Evolutionary conservation across 495 filamentous ascomycete species (phyloP).

Genomic region (Halenospora varia): DNA sequence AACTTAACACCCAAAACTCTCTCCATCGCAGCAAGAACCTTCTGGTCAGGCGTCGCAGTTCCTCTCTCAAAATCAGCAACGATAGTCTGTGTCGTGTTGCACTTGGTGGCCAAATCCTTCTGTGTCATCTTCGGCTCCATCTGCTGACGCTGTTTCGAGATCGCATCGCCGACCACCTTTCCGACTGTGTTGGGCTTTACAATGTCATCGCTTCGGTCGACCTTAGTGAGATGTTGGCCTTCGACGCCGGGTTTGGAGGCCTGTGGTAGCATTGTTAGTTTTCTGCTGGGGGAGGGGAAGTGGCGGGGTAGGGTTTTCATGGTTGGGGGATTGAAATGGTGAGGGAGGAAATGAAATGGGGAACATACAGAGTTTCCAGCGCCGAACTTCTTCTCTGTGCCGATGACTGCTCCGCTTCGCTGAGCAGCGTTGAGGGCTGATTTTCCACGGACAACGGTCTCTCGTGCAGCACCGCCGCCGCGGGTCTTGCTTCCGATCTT

Average conservation of each 20-base stretch:
- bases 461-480: conserved; percentile 59
- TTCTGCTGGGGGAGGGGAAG: neutral
- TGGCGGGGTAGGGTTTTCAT: neutral
- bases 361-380: conserved; percentile 71
- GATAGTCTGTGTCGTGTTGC: conserved; percentile 77
- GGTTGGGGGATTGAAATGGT: too few relatives aligned
- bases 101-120: conserved; percentile 92
- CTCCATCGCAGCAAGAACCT: conserved; percentile 77
- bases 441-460: conserved; percentile 85
- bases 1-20: conserved; percentile 81
- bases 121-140: conserved; percentile 90
- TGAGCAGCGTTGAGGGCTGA: conserved; percentile 87
- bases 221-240: conserved; percentile 95
- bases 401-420: conserved; percentile 68
- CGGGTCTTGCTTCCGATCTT: conserved; percentile 87
- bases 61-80: conserved; percentile 86
- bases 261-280: conserved; percentile 31
- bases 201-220: conserved; percentile 97
- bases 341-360: neutral
- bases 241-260: conserved; percentile 59
- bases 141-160: conserved; percentile 64
- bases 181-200: conserved; percentile 92
- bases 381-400: conserved; percentile 90
- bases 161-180: conserved; percentile 71
- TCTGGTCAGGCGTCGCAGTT: conserved; percentile 76